Evolutionary conservation across 495 filamentous ascomycete genomes (phyloP), one percentile per base, ranked within the genome.

Genomic region (Sabuloglossum arenarium): DNA sequence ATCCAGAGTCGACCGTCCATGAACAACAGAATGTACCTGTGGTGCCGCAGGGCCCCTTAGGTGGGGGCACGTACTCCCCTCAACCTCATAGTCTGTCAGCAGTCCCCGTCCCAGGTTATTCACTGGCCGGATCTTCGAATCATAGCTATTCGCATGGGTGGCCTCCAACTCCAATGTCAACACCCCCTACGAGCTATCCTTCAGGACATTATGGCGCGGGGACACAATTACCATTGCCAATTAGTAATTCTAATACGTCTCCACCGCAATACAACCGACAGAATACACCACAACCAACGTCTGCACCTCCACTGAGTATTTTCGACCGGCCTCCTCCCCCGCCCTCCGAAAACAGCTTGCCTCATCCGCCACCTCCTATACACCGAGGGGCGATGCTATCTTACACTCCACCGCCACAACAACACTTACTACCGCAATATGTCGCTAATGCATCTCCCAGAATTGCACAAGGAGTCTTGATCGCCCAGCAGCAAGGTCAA

Each of bases 1-100:
- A 98, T 64, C 93, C 93, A 1, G 91, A 98, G 67, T 90, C 93
- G 5, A 95, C 88, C n/a, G 76, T 96, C 32, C 84, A 87, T 61
- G 91, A 96, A 58, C 76, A 82, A 55, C 77, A 79, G 59, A 82
- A 76, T 54, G 75, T 84, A 50, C 75, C 81, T 32, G 70, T 80
- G 12, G 79, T 82, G 1, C 81, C 80, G 23, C 73, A 79, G 28
- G 73, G 75, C 1, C 79, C 80, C 1, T 82, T 83, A 79, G 63
- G 65, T 25, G 76, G 73, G 37, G 72, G 77, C 8, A 67, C 71
- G 0, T 81, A 77, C 59, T 63, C 72, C 5, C 72, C 75, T 16
- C 66, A 72, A 34, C 71, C 76, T 21, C 73, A 77, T 25, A 71
- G 68, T 60, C 71, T 79, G 66, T 62, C 69, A 51, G 67, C 70